Base-by-base conservation (phyloP, 345 rosid species). In the Hibiscus trionum region DNA sequence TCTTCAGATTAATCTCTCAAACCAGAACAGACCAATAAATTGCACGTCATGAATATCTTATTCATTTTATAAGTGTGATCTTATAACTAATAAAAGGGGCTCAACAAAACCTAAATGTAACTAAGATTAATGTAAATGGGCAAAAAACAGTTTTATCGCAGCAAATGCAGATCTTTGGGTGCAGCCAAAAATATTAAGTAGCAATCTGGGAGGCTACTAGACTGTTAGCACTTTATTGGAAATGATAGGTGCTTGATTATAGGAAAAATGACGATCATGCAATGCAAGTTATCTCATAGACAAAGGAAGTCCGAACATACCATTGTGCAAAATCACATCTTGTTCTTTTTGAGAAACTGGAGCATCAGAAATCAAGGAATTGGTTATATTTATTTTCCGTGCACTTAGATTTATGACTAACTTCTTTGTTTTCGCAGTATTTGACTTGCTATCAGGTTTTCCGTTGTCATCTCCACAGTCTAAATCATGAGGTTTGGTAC, bases 371-470 rank as follows among this genome's bases (percentile, higher is more conserved):
- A 79, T 76, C 16, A 87, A 90, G 72, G 97, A 86, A 68, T 77
- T 83, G 33, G 83, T 87, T 65, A 89, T 86, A 76, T 91, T 91
- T 78, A 89, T 79, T 72, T 92, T 95, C 56, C 97, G 82, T 3
- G 93, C 80, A 70, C 99, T 96, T 26, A 95, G 82, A 82, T 88
- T 90, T 82, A 95, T 93, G 52, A 95, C 99, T 71, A 92, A 75
- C 80, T 89, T 95, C 82, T 95, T 95, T 74, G 93, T 84, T 79
- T 88, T 89, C 11, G 87, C 73, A 67, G 87, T 75, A 82, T 89
- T 88, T n/a, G 77, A 84, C 77, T 86, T 90, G 84, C 84, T 76
- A 62, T 78, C 62, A 62, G 73, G 74, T 75, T 88, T 86, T 74
- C 84, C 88, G 62, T 73, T 52, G 75, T 86, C 90, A 77, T 84